These are phyloP conservation scores for Phoma sp. DNA, from an alignment of 2,329 filamentous ascomycete species.

Conservation along the genomic window DNA sequence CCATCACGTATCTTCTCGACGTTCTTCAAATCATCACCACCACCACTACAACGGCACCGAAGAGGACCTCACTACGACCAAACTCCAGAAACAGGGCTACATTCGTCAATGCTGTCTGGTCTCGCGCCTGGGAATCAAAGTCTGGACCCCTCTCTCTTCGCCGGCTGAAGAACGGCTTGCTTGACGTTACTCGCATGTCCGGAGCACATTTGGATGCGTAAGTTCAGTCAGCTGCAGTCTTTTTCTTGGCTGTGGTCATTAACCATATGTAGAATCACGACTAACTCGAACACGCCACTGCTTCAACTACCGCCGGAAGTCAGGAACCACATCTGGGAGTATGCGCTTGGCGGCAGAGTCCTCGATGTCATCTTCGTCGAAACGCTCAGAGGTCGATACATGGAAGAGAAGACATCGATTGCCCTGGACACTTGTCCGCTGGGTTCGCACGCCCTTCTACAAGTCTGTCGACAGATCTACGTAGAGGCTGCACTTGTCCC, in stretches of 20 bases:
- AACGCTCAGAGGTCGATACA: neutral
- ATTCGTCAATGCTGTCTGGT: neutral
- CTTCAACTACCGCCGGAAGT: slow-evolving; percentile 15
- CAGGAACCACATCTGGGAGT: slow-evolving; percentile 10
- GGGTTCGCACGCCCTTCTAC: neutral
- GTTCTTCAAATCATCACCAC: too few relatives aligned
- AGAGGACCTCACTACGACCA: neutral
- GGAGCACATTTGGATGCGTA: neutral
- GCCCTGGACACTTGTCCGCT: neutral
- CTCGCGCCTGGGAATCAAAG: neutral
- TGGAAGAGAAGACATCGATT: neutral
- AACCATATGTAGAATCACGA: neutral
- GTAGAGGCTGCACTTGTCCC: slow-evolving; percentile 11
- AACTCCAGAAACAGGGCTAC: neutral
- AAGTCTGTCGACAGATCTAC: slow-evolving; percentile 17
- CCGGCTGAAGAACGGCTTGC: neutral
- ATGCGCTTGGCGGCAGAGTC: neutral
- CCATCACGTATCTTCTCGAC: too few relatives aligned
- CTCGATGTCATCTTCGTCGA: neutral
- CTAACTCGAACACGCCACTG: slow-evolving; percentile 4
- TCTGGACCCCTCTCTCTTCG: neutral
- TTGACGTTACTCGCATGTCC: slow-evolving; percentile 4
- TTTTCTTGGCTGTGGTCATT: neutral
- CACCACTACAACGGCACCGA: too few relatives aligned
- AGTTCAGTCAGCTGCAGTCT: neutral